A percentile compares a stretch with the other conserved stretches of the same genome.
These are phyloP conservation scores for Nicotiana knightiana DNA, from an alignment of 257 asterid genomes.

Conservation along the genomic window DNA sequence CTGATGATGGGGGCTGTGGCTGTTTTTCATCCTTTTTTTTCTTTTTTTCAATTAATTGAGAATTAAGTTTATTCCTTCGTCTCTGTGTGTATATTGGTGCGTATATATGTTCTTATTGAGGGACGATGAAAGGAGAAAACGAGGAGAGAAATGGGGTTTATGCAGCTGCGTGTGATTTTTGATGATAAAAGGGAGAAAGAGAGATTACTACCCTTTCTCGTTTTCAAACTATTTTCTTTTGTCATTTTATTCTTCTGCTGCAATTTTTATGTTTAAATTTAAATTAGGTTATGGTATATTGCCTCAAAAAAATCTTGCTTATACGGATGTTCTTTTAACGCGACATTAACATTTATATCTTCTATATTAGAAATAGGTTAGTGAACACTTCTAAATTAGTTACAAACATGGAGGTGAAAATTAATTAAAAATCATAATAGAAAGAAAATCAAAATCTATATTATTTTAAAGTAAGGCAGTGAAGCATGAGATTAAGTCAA, in stretches of 20 bases:
- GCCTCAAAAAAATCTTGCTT: background rate
- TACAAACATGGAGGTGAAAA: no score
- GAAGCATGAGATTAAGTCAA: no score
- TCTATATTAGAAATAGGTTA: no score
- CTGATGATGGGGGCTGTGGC: constrained; percentile 1
- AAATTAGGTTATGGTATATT: background rate
- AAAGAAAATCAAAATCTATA: no score
- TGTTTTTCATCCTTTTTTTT: background rate
- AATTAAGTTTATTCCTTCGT: no score
- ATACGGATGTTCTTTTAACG: background rate
- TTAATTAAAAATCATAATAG: no score
- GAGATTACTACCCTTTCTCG: background rate
- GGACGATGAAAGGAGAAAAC: background rate
- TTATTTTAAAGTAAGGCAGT: no score
- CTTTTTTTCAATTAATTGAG: no score
- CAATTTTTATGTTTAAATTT: background rate
- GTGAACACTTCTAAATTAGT: no score
- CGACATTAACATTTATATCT: no score
- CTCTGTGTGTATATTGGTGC: no score
- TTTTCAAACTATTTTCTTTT: background rate
- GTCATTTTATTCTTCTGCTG: background rate
- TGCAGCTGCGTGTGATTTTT: background rate
- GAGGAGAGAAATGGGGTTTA: constrained; percentile 1
- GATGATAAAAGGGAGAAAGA: background rate
- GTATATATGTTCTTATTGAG: no score